Evolutionary conservation across 1,284 basidiomycete genomes (phyloP), one percentile per base, ranked within the genome.

Genomic region (Malassezia sp.): DNA sequence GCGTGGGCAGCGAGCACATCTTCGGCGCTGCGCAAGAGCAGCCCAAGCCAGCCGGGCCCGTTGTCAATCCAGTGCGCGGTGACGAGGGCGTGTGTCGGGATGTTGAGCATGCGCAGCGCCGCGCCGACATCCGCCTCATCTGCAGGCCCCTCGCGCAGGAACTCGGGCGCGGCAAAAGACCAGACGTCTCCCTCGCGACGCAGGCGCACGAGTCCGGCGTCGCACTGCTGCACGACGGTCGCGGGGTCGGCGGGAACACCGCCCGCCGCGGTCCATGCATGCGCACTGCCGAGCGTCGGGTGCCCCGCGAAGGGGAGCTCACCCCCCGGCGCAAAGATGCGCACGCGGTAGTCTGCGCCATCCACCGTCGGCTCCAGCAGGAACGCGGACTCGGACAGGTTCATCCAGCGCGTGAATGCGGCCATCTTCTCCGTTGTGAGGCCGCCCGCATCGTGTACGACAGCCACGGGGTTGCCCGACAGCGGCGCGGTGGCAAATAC

Each of bases 231-330:
- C 0, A 55, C 49, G 4, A 63, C 35, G 23, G 18, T 18, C 17
- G 18, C 20, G 15, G 10, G 3, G 8, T 30, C 14, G 5, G 31
- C 36, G 40, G 5, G 54, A 49, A 6, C 41, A 21, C 3, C 52
- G 34, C 20, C 46, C 18, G 20, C 39, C 15, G 18, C 41, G 10
- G 53, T 24, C 45, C 45, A 58, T 15, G 62, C 61, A 26, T 55
- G 40, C n/a, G 52, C 55, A 33, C 53, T 57, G 7, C 63, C 62
- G 3, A 66, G 42, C 2, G 61, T 66, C 4, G 63, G 63, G 34
- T 66, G 61, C 3, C 63, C 63, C 0, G 63, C 63, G 27, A 66
- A 64, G 0, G 63, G 62, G 1, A 66, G 54, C 37, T 61, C 60
- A 14, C 44, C 32, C 9, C 41, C 29, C 1, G 61, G 59, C 3